These are phyloP conservation scores for Rubia peregrina DNA, from an alignment of 305 asterid genomes.

Conservation along the genomic window DNA sequence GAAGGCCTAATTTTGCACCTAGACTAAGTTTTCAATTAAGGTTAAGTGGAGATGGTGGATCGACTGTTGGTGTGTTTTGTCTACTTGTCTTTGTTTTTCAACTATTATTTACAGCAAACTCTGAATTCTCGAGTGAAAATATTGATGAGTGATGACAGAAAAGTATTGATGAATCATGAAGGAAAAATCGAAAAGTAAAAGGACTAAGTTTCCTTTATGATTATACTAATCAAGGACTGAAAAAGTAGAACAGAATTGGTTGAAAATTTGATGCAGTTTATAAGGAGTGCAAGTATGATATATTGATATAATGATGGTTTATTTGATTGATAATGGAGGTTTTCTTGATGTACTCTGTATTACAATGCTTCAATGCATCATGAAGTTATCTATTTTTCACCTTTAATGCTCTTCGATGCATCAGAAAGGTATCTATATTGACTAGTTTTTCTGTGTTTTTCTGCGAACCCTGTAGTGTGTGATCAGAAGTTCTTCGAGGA, in stretches of 20 bases:
- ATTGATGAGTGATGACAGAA: too few species aligned
- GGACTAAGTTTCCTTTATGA: too few species aligned
- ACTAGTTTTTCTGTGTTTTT: slow-evolving; percentile 14
- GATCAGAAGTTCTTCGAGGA: slow-evolving; percentile 71
- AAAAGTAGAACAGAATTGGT: neutral
- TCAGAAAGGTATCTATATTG: neutral
- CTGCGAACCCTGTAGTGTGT: slow-evolving; percentile 43
- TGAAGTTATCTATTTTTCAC: too few species aligned
- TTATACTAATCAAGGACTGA: too few species aligned
- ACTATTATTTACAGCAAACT: slow-evolving; percentile 25
- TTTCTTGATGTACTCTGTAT: too few species aligned
- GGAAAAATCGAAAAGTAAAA: too few species aligned
- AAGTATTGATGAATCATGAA: too few species aligned
- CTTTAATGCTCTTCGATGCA: too few species aligned
- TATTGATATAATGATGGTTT: neutral
- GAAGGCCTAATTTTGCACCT: too few species aligned
- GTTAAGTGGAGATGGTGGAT: slow-evolving; percentile 37
- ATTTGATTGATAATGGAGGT: neutral
- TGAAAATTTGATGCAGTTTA: neutral
- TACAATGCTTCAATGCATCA: too few species aligned
- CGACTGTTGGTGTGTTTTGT: slow-evolving; percentile 22
- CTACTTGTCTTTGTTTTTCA: slow-evolving; percentile 29
- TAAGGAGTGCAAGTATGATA: too few species aligned
- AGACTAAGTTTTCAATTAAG: slow-evolving; percentile 52
- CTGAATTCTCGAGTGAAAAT: slow-evolving; percentile 31